A percentile compares a stretch with the other conserved stretches of the same genome.
Conservation (phyloP, 768 basidiomycete genomes). For the Agaricus sinodeliciosus region DNA sequence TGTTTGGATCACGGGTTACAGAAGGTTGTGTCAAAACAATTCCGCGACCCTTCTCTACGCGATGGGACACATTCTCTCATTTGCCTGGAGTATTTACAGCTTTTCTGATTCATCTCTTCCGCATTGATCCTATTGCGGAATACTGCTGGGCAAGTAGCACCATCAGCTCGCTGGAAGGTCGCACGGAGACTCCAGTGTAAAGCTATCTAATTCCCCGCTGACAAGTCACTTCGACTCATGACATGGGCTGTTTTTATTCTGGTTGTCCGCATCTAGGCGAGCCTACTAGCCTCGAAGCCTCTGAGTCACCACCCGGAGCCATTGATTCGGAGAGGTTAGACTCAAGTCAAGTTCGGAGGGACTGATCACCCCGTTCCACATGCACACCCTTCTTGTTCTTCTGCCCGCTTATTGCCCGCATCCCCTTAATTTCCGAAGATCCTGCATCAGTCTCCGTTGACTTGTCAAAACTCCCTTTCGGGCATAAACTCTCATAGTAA, state of each 20-base stretch:
- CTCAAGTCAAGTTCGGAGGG: neutral
- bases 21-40: neutral
- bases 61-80: neutral
- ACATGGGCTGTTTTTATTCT: neutral
- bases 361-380: neutral
- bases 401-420: neutral
- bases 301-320: neutral
- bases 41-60: neutral
- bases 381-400: neutral
- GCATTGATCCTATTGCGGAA: neutral
- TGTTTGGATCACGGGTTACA: neutral
- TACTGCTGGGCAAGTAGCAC: neutral
- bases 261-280: neutral
- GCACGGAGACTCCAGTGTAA: neutral
- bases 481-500: neutral
- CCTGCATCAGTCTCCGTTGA: neutral
- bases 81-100: neutral
- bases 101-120: neutral
- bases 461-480: neutral
- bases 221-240: neutral
- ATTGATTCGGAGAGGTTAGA: neutral
- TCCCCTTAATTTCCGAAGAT: conserved; percentile 4
- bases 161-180: neutral
- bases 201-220: neutral
- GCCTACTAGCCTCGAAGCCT: neutral